Base-by-base conservation (phyloP, 768 basidiomycete genomes). In the Psilocybe tampanensis region DNA sequence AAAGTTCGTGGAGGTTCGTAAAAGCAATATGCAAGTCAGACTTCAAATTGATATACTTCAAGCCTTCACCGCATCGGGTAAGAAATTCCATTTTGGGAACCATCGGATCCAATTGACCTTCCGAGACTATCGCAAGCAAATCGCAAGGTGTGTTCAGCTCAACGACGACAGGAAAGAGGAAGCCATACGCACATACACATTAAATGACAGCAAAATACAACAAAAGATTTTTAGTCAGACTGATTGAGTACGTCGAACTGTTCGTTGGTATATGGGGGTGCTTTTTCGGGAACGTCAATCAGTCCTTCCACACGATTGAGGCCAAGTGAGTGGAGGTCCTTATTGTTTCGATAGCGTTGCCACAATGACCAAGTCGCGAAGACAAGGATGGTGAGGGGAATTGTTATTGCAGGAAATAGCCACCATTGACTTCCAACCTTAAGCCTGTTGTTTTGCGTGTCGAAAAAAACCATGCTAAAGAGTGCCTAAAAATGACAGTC, bases 381-480 rank as follows among this genome's bases (percentile, higher is more conserved):
- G 1, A 68, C 63, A 2, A 61, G 21, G 19, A 63, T 52, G 44
- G 66, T 68, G 2, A 68, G 55, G 11, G 66, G 66, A 17, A 66
- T 49, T 34, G 66, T 68, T 13, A 66, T 44, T 7, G 49, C 61
- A 19, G 58, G 58, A 54, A 61, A 66, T 24, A 66, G 33, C 66
- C 66, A 68, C 55, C 55, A 58, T 23, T 60, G 59, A 21, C 45
- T 33, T 8, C 58, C 36, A 13, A 68, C 58, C 1, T 42, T 23
- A 34, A 68, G 23, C 12, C 45, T 11, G 23, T 61, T 57, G 17
- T 52, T 44, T 12, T 24, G 12, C 7, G 43, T 33, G n/a, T 60
- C 56, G 50, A 66, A 68, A 53, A 68, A 68, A 1, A 65, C 61
- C 67, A 65, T 68, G 54, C 67, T 65, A 48, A 68, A 66, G 12